Evolutionary conservation across 78 protist species (phyloP), one percentile per base, ranked within the genome.

Genomic region (Dictyostelium brefeldianum): DNA sequence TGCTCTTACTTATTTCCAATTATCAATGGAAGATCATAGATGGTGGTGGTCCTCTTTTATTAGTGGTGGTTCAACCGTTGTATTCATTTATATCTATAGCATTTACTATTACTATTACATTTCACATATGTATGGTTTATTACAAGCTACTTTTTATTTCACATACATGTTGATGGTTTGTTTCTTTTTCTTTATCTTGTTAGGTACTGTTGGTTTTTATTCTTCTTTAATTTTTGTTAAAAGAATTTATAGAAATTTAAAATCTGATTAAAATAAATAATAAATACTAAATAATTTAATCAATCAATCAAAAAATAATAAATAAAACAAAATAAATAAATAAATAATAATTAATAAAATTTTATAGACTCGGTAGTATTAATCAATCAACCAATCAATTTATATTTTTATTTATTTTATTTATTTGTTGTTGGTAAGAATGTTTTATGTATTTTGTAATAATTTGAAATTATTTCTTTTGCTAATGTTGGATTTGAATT

Each of bases 31-130:
- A 95, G 99, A 99, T 92, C 97, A 98, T 73, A 84, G 98, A 47
- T 98, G 99, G 99, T 98, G 99, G 99, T 96, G 98, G 99, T 78
- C 89, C 25, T 92, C 98, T 10, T 56, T 98, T 62, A 83, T 97
- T 57, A 80, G 77, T 54, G 98, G 97, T 3, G 99, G 99, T 7
- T 84, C 96, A 41, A 98, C 99, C 5, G 98, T 97, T 67, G 25
- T 97, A 27, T 98, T 97, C 74, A 78, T 99, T 48, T 98, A 83
- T 48, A 81, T 82, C 25, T 99, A 99, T 80, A 65, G 95, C 79
- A 74, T 98, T 77, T 98, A 80, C 96, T 98, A 90, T 97, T 98
- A 77, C 95, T 22, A 25, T 20, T 51, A 43, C 36, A 93, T 98
- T 41, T 93, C 99, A 10, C 65, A 83, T 12, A 99, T 99, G 99